Percentiles rank a stretch among this genome's conserved stretches.
Conservation (phyloP, 257 asterid species). For the Salvia miltiorrhiza region DNA sequence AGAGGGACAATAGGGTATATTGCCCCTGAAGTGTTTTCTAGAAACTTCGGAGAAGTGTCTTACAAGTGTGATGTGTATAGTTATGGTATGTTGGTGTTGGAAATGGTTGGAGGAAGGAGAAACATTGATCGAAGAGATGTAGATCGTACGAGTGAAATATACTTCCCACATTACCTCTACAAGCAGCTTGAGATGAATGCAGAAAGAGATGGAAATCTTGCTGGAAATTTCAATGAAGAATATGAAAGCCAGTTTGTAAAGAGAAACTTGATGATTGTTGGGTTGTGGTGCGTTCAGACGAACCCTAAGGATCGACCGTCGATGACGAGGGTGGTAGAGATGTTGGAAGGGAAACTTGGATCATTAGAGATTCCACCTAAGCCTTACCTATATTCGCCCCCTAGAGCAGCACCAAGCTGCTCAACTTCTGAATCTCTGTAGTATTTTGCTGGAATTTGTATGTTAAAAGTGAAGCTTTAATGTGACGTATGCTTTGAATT, state of each 20-base stretch:
- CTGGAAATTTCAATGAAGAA: slow-evolving; percentile 10
- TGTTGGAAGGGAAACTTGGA: slow-evolving; percentile 34
- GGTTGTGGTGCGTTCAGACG: slow-evolving; percentile 48
- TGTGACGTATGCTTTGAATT: too few relatives aligned
- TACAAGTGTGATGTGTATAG: slow-evolving; percentile 45
- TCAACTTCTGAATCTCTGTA: slow-evolving; percentile 6
- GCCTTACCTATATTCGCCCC: slow-evolving; percentile 24
- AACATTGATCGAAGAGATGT: neutral
- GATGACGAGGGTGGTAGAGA: slow-evolving; percentile 37
- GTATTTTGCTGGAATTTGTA: neutral
- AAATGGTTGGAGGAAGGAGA: slow-evolving; percentile 23
- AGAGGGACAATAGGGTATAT: slow-evolving; percentile 15
- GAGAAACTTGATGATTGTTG: slow-evolving; percentile 34
- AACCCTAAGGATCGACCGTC: slow-evolving; percentile 36
- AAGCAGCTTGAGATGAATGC: slow-evolving; percentile 17
- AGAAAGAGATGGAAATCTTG: neutral
- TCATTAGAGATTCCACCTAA: slow-evolving; percentile 35
- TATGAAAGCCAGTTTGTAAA: slow-evolving; percentile 20
- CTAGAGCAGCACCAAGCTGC: neutral
- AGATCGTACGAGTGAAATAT: slow-evolving; percentile 22
- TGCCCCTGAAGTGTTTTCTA: slow-evolving; percentile 5
- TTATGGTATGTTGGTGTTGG: slow-evolving; percentile 36
- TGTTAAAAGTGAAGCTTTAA: too few relatives aligned
- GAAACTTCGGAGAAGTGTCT: slow-evolving; percentile 36
- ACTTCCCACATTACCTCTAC: slow-evolving; percentile 31